Percentiles rank a stretch among this genome's conserved stretches.
Evolutionary conservation across 1,139 yeast genomes (phyloP).

Genomic region (Williopsis jadinii): DNA sequence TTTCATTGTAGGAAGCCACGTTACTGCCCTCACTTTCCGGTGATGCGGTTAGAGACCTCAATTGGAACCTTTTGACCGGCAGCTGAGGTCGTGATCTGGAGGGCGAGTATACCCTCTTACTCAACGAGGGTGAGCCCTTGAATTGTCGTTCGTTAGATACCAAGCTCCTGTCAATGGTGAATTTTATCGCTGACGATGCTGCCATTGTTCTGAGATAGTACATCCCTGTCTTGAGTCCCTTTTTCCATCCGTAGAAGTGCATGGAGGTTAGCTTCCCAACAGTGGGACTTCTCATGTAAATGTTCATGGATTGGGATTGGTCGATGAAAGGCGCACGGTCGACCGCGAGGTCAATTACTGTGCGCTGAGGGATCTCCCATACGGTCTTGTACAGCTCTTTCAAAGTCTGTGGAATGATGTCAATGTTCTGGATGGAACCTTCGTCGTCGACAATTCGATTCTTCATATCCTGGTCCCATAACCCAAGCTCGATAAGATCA

Average conservation of each 20-base stretch:
- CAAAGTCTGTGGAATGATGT: slow-evolving; percentile 68
- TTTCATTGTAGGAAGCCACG: not conserved
- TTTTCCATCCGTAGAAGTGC: slow-evolving; percentile 97
- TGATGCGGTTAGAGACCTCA: slow-evolving; percentile 1
- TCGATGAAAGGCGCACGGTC: slow-evolving; percentile 92
- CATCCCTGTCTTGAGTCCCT: slow-evolving; percentile 97
- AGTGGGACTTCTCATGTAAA: slow-evolving; percentile 79
- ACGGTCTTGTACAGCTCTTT: slow-evolving; percentile 85
- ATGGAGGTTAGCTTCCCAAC: slow-evolving; percentile 92
- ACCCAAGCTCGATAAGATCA: slow-evolving; percentile 75
- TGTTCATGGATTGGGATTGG: slow-evolving; percentile 89
- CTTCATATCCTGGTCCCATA: slow-evolving; percentile 80
- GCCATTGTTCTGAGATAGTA: slow-evolving; percentile 94
- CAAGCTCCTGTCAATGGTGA: slow-evolving; percentile 23
- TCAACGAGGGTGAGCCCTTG: not conserved
- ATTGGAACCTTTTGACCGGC: not conserved
- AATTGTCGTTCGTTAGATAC: not conserved
- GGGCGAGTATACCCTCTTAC: slow-evolving; percentile 2
- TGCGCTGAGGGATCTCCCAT: slow-evolving; percentile 92
- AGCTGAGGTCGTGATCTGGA: not conserved
- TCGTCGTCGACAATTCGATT: slow-evolving; percentile 70
- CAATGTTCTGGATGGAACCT: slow-evolving; percentile 80
- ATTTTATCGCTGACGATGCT: slow-evolving; percentile 90
- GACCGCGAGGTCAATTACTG: slow-evolving; percentile 90
- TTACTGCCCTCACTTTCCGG: not conserved